A percentile compares a stretch with the other conserved stretches of the same genome.
Conservation (phyloP, 129 eudicot species). For the Chrysanthemum seticuspe region DNA sequence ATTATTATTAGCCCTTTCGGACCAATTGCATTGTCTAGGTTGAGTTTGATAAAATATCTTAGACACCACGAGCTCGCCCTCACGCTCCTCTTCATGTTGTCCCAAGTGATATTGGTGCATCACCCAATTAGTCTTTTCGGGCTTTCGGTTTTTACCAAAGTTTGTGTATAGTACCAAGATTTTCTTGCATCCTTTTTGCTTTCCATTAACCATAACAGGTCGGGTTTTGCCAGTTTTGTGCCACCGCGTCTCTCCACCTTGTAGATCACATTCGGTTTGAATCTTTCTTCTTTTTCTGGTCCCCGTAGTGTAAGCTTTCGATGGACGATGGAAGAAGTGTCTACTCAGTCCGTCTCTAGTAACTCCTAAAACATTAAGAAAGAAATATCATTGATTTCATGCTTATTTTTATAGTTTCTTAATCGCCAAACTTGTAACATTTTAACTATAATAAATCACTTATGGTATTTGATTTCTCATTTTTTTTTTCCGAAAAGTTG, state of each 20-base stretch:
- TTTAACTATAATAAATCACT: too few relatives aligned
- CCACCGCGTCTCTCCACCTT: conserved; percentile 97
- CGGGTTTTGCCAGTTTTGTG: conserved; percentile 97
- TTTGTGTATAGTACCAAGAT: conserved; percentile 92
- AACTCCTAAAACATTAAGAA: conserved; percentile 55
- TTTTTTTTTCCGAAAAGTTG: too few relatives aligned
- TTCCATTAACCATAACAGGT: conserved; percentile 85
- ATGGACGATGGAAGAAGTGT: conserved; percentile 97
- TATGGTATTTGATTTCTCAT: too few relatives aligned
- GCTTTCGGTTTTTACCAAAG: conserved; percentile 92
- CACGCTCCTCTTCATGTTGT: conserved; percentile 88
- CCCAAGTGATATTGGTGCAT: conserved; percentile 99
- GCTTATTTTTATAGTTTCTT: neutral
- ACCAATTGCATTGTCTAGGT: conserved; percentile 88
- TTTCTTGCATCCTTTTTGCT: conserved; percentile 97
- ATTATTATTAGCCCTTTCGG: conserved; percentile 36
- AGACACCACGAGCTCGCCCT: conserved; percentile 95
- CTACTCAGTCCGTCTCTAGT: conserved; percentile 93
- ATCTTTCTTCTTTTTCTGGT: conserved; percentile 93
- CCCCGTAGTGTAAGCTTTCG: conserved; percentile 97
- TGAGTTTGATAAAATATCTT: conserved; percentile 96
- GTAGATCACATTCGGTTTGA: conserved; percentile 91
- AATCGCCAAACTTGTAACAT: neutral
- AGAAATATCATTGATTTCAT: neutral
- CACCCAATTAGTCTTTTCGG: conserved; percentile 99